Base-by-base conservation (phyloP, 768 basidiomycete species). In the Candolleomyces aberdarensis region DNA sequence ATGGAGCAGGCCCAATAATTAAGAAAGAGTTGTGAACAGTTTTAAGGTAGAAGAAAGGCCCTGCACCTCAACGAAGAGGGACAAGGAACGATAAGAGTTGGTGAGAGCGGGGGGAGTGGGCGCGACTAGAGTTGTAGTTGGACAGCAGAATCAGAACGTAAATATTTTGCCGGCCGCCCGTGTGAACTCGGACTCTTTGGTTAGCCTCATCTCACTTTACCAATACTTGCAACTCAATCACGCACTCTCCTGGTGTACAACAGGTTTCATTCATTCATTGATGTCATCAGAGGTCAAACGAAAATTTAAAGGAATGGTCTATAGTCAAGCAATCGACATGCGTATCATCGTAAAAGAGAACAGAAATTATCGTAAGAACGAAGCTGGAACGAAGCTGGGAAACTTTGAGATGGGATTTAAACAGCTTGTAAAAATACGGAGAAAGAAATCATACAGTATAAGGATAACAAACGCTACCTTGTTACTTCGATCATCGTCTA, bases 1-100 rank as follows among this genome's bases (percentile, higher is more conserved):
- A 32, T n/a, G 43, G 47, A 39, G 29, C 52, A 2, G 31, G 58
- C 56, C 56, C 6, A 62, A 51, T 32, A 63, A 58, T 46, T 59
- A 57, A 56, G 29, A 48, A 29, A 62, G 49, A 60, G 55, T 63
- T 58, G n/a, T 20, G 55, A 31, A 41, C 56, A 55, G 31, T n/a
- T 41, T 19, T 13, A 32, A 41, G 26, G 32, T 36, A 36, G 36
- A 36, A 41, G 9, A 49, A 50, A 52, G 22, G 51, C 13, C 44
- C 44, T 48, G 48, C 14, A 43, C 59, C 54, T 55, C 59, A 56
- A 31, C 46, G 36, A 60, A 48, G 59, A 60, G 59, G 59, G 44
- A 52, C 17, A 29, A 59, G 39, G 36, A 43, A 17, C 43, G 41
- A 41, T 10, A 43, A 56, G n/a, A 15, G 29, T 53, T 15, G 15